A percentile compares a stretch with the other conserved stretches of the same genome.
Conservation (phyloP, 2,329 filamentous ascomycete species). For the Coniella lustricola region DNA sequence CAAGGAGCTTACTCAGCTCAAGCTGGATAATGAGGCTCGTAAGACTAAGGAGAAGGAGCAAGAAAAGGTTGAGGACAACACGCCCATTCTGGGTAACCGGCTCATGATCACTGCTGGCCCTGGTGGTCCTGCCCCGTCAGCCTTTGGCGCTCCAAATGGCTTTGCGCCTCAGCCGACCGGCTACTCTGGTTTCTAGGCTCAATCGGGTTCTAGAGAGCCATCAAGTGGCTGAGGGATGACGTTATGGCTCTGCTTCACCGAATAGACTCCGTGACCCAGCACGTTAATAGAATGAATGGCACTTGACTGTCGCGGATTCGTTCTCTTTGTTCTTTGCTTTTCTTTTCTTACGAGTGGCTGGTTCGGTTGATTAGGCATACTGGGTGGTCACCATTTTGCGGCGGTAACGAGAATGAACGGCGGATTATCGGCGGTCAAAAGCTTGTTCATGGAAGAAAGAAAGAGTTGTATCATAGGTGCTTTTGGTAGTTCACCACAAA, state of each 20-base stretch:
- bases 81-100: constrained; percentile 80
- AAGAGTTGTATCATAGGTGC: constrained; percentile 12
- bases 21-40: constrained; percentile 82
- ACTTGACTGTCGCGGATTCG: background rate
- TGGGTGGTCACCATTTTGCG: constrained; percentile 11
- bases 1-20: constrained; percentile 72
- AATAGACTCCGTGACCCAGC: background rate
- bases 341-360: constrained; percentile 5
- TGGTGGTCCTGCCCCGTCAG: constrained; percentile 57
- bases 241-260: background rate
- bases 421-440: constrained; percentile 7
- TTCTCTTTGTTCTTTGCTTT: background rate
- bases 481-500: constrained; percentile 11
- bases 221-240: background rate
- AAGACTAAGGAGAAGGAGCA: constrained; percentile 32
- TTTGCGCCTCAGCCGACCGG: constrained; percentile 63
- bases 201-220: constrained; percentile 18
- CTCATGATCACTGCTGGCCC: constrained; percentile 96
- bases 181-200: constrained; percentile 49
- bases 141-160: constrained; percentile 29
- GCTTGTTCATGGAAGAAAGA: constrained; percentile 6
- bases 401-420: constrained; percentile 7
- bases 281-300: constrained; percentile 4
- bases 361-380: constrained; percentile 8
- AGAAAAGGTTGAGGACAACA: constrained; percentile 84